Base-by-base conservation (phyloP, 1,284 basidiomycete genomes). In the Paramarasmius palmivorus region DNA sequence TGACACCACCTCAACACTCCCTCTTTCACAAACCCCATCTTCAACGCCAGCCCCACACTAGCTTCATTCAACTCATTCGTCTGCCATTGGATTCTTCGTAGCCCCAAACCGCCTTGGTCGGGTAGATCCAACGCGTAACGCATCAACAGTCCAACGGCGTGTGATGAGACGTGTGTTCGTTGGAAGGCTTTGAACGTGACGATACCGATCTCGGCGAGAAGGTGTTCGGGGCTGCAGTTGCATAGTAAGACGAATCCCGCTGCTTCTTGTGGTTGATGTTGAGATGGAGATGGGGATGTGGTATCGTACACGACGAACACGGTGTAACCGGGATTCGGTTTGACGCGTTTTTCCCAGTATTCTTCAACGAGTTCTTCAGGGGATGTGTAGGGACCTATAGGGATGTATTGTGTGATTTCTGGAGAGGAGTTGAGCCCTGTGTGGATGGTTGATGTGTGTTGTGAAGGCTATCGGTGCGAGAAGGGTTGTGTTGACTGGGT, bases 31-130 rank as follows among this genome's bases (percentile, higher is more conserved):
- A 90, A 86, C 1, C 86, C 84, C 72, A 90, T 69, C 20, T 81
- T 71, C 62, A 79, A 67, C 2, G 85, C 87, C 0, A 81, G 71
- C 3, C 69, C 63, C 6, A 81, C 66, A 19, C 84, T 86, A 0
- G 71, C 57, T 4, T 40, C 55, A 60, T 92, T 91, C 17, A 65
- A 46, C 4, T 68, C 60, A 54, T 83, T 78, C 19, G 83, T 77
- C 50, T 73, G 66, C 85, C 87, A 92, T 41, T 79, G 76, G 9
- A 87, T 79, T n/a, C 85, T 77, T 12, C 88, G 76, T 40, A 91
- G 65, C 0, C 84, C 85, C 1, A 89, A 69, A 1, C 80, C 81
- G 2, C 69, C 68, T 4, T 69, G 68, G 2, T 62, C 59, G 0
- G 79, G 79, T 5, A 75, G 61, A 32, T 83, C 76, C 25, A 90